Conservation (phyloP, 768 basidiomycete genomes). For the Leccinum obscurum region DNA sequence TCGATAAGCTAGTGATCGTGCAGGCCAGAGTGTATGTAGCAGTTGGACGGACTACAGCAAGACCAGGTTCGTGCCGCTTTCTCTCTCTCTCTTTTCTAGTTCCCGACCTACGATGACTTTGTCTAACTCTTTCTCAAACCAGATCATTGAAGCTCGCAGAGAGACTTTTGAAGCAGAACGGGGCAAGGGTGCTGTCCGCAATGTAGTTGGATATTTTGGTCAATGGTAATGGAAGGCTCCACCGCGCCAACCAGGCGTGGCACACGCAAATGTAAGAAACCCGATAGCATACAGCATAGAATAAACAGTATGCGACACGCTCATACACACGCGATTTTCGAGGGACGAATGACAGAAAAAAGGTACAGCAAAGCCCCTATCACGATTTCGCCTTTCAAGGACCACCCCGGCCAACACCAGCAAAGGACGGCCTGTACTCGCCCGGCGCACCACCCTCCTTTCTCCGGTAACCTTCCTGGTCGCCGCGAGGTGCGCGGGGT, state of each 20-base stretch:
- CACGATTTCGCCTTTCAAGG: no score
- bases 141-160: neutral
- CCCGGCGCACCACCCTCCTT: slow-evolving; percentile 87
- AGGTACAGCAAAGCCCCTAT: no score
- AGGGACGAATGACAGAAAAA: neutral
- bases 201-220: no score
- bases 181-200: neutral
- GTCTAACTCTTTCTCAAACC: neutral
- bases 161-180: neutral
- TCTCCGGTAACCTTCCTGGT: slow-evolving; percentile 86
- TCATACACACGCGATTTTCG: slow-evolving; percentile 27
- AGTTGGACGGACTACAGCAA: slow-evolving; percentile 48
- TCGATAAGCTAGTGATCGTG: slow-evolving; percentile 55
- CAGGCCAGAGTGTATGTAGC: slow-evolving; percentile 51
- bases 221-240: neutral
- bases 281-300: slow-evolving; percentile 28
- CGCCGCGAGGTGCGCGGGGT: no score
- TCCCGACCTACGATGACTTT: no score
- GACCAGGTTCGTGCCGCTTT: slow-evolving; percentile 39
- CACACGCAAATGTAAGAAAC: neutral
- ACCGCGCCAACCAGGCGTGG: no score
- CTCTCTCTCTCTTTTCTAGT: neutral
- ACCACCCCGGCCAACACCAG: slow-evolving; percentile 86
- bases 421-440: slow-evolving; percentile 86
- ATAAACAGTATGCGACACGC: slow-evolving; percentile 27